A percentile compares a stretch with the other conserved stretches of the same genome.
These are phyloP conservation scores for Neostapfia colusana DNA, from an alignment of 176 grass and related monocot species.

Conservation along the genomic window DNA sequence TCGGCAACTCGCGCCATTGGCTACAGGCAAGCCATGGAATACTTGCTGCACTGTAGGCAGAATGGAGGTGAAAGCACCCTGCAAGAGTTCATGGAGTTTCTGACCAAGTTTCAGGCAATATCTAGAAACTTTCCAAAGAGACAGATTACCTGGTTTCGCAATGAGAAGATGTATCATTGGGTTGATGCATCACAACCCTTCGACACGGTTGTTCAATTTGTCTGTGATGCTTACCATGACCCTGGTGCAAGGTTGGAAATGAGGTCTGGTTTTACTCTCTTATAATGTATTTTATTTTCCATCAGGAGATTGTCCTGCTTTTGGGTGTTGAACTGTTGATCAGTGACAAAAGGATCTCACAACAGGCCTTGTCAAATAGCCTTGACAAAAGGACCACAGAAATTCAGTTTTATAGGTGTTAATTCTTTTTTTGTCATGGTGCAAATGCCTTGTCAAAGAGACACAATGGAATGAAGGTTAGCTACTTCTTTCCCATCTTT, in stretches of 20 bases:
- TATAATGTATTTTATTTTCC: slow-evolving; percentile 10
- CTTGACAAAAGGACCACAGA: no score
- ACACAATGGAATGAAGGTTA: slow-evolving; percentile 22
- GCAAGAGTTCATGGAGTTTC: background rate
- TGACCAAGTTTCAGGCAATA: background rate
- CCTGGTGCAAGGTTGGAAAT: background rate
- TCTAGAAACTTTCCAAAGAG: background rate
- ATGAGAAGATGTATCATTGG: background rate
- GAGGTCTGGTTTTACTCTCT: no score
- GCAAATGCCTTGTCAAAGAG: background rate
- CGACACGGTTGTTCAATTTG: background rate
- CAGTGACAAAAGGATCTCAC: background rate
- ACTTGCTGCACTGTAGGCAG: slow-evolving; percentile 64
- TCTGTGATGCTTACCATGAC: background rate
- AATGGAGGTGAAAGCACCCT: slow-evolving; percentile 56
- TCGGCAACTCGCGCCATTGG: slow-evolving; percentile 4
- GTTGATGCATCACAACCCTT: background rate
- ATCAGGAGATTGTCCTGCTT: background rate
- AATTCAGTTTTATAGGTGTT: background rate
- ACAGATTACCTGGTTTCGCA: background rate
- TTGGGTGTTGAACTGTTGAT: background rate
- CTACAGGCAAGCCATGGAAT: slow-evolving; percentile 87
- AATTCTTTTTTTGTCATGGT: slow-evolving; percentile 2
- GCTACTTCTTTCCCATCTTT: slow-evolving; percentile 5
- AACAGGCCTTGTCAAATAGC: no score